phyloP scores from a whole-genome alignment of 2,329 filamentous ascomycete genomes.

The Drechslerella coelobrocha region DNA sequence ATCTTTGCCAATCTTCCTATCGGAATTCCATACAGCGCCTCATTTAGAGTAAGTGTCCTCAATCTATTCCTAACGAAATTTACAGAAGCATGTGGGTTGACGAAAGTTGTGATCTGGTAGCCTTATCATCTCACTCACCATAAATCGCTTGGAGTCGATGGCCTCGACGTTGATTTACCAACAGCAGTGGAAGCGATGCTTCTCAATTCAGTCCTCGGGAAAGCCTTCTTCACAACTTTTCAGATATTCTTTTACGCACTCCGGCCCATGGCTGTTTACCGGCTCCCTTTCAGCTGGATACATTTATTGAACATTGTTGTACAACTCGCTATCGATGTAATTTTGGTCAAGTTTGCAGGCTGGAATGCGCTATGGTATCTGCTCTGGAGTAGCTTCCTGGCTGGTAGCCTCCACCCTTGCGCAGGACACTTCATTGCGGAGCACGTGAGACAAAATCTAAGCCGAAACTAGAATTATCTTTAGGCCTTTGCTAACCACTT shows the following conservation, averaged over 20 bases:
- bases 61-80: background rate
- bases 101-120: slow-evolving; percentile 58
- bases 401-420: slow-evolving; percentile 89
- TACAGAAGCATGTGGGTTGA: background rate
- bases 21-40: slow-evolving; percentile 92
- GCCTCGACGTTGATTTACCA: slow-evolving; percentile 93
- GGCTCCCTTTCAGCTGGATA: slow-evolving; percentile 82
- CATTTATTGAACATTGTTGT: slow-evolving; percentile 80
- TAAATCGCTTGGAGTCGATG: slow-evolving; percentile 96
- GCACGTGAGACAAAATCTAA: slow-evolving; percentile 62
- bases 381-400: slow-evolving; percentile 87
- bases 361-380: slow-evolving; percentile 78
- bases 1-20: slow-evolving; percentile 96
- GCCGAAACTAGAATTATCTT: background rate
- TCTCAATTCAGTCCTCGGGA: slow-evolving; percentile 92
- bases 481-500: background rate
- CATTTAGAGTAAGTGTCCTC: slow-evolving; percentile 74
- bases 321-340: slow-evolving; percentile 79
- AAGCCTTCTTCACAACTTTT: slow-evolving; percentile 98
- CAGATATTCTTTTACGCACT: slow-evolving; percentile 99
- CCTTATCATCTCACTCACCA: slow-evolving; percentile 99
- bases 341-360: slow-evolving; percentile 69
- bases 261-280: slow-evolving; percentile 92
- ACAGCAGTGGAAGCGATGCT: slow-evolving; percentile 90
- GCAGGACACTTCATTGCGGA: slow-evolving; percentile 98